Conservation (phyloP, 2,329 filamentous ascomycete species). For the Ophiostoma sp. region DNA sequence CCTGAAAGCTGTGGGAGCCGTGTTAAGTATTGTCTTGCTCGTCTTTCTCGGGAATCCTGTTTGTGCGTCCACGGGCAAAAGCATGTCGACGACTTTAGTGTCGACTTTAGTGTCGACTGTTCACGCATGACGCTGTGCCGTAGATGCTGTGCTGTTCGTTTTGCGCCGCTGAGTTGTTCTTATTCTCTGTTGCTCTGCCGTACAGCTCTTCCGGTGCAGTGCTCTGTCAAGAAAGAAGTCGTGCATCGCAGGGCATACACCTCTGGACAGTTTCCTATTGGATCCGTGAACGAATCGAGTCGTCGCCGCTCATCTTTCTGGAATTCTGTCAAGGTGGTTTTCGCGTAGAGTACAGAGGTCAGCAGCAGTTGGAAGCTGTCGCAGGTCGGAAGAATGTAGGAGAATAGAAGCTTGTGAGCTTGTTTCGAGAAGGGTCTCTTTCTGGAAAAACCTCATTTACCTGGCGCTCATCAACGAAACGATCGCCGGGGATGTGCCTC, state of each 20-base stretch:
- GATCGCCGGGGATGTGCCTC: not conserved
- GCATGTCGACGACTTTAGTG: no score
- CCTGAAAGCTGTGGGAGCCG: not conserved
- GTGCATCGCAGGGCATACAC: no score
- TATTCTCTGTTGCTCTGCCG: no score
- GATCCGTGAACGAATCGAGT: not conserved
- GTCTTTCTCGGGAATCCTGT: not conserved
- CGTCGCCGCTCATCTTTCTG: not conserved
- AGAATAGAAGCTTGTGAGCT: not conserved
- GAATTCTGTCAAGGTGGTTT: not conserved
- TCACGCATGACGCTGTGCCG: not conserved
- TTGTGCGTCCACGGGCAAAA: not conserved
- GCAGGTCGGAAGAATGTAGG: not conserved
- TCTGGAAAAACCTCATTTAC: not conserved
- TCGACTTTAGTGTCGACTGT: not conserved
- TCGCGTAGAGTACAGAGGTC: slow-evolving; percentile 4
- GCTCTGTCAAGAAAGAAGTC: no score
- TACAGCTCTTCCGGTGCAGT: not conserved
- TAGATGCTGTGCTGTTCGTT: not conserved
- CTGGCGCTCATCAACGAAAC: not conserved
- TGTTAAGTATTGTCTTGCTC: not conserved
- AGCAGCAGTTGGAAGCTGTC: no score
- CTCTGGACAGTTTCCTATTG: not conserved
- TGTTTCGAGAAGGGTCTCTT: no score
- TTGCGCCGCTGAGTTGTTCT: not conserved